Evolutionary conservation across 106 monocot genomes (phyloP).

Genomic region (Xerophyta viscosa): DNA sequence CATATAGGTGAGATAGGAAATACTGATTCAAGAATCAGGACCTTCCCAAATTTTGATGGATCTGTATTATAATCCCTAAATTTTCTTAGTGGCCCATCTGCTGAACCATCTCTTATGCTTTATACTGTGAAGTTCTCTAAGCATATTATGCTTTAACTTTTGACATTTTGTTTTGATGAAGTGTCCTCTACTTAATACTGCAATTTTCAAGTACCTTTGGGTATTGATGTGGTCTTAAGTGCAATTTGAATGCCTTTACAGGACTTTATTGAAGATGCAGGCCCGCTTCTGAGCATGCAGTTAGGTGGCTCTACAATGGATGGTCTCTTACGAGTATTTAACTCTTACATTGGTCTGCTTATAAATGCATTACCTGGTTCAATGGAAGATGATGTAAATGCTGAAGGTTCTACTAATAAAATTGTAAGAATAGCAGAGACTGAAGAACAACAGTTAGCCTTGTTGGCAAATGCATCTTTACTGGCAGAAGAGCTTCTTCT

Average conservation of each 20-base stretch:
- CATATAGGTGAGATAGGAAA: too few relatives aligned
- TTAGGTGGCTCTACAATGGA: slow-evolving; percentile 75
- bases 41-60: too few relatives aligned
- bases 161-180: too few relatives aligned
- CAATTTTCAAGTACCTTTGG: background rate
- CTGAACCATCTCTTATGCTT: too few relatives aligned
- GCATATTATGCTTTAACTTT: too few relatives aligned
- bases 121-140: too few relatives aligned
- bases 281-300: slow-evolving; percentile 81
- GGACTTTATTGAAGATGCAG: slow-evolving; percentile 96
- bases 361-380: slow-evolving; percentile 84
- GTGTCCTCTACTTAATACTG: background rate
- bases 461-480: slow-evolving; percentile 89
- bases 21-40: too few relatives aligned
- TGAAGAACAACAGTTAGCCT: slow-evolving; percentile 79
- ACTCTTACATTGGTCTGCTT: slow-evolving; percentile 67
- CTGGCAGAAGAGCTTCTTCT: slow-evolving; percentile 89
- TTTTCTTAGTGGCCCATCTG: too few relatives aligned
- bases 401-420: slow-evolving; percentile 67
- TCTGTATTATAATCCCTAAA: too few relatives aligned
- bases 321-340: slow-evolving; percentile 74
- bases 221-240: background rate
- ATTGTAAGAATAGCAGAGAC: slow-evolving; percentile 84
- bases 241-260: slow-evolving; percentile 17
- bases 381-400: slow-evolving; percentile 70